These are phyloP conservation scores for Candida sp. DNA, from an alignment of 1,139 yeast genomes.

Conservation along the genomic window DNA sequence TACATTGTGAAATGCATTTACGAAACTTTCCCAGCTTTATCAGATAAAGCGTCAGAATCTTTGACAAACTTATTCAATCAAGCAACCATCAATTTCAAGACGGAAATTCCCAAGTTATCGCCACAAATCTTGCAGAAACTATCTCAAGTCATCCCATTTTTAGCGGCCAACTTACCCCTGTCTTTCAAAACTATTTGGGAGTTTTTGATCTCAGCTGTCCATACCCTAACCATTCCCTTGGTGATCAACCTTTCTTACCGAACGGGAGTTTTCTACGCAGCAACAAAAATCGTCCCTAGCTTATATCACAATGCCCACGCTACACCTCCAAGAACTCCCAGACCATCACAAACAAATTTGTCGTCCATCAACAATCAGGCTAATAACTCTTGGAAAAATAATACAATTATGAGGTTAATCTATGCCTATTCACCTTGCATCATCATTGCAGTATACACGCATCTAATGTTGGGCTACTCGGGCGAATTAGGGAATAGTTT, in stretches of 20 bases:
- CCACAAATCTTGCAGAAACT: constrained; percentile 38
- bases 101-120: constrained; percentile 39
- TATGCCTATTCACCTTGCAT: constrained; percentile 93
- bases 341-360: constrained; percentile 9
- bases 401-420: constrained; percentile 51
- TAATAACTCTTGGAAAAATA: background rate
- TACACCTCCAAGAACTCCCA: constrained; percentile 16
- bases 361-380: constrained; percentile 1
- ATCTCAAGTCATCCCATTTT: constrained; percentile 40
- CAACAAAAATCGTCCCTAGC: constrained; percentile 90
- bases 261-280: constrained; percentile 85
- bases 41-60: constrained; percentile 46
- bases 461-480: constrained; percentile 84
- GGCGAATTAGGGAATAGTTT: constrained; percentile 67
- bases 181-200: constrained; percentile 67
- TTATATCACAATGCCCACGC: constrained; percentile 44
- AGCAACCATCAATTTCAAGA: constrained; percentile 33
- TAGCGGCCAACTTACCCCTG: constrained; percentile 53
- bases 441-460: constrained; percentile 92
- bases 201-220: constrained; percentile 63
- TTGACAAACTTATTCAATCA: constrained; percentile 35
- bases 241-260: constrained; percentile 80
- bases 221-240: constrained; percentile 79
- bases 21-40: constrained; percentile 83
- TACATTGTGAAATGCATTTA: constrained; percentile 91